Conservation (phyloP, 345 rosid genomes). For the Murraya paniculata region DNA sequence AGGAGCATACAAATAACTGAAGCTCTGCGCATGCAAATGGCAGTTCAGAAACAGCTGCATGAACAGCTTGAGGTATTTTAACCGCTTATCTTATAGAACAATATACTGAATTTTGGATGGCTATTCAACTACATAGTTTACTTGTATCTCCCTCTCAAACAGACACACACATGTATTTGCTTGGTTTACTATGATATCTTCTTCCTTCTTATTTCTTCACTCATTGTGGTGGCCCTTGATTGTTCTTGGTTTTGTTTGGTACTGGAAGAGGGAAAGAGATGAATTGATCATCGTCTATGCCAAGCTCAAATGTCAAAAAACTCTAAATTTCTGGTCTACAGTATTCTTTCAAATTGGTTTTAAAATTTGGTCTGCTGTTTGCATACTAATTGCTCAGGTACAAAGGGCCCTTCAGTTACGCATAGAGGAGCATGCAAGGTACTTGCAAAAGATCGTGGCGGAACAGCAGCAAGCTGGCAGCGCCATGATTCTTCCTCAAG, state of each 20-base stretch:
- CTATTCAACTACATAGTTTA: neutral
- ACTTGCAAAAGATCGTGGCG: conserved; percentile 80
- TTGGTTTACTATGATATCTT: neutral
- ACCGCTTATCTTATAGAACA: neutral
- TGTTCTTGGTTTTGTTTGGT: neutral
- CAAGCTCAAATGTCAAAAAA: no score
- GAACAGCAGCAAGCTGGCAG: conserved; percentile 71
- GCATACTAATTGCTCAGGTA: conserved; percentile 41
- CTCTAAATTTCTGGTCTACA: neutral
- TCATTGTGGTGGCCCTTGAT: neutral
- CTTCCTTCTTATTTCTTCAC: neutral
- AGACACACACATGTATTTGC: neutral
- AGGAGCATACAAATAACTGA: conserved; percentile 59
- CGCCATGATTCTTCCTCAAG: conserved; percentile 37
- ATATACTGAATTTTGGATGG: neutral
- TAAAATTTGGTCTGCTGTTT: neutral
- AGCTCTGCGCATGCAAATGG: conserved; percentile 78
- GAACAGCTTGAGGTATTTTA: conserved; percentile 80
- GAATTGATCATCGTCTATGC: neutral
- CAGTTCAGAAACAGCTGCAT: conserved; percentile 82
- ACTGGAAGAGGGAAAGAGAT: neutral
- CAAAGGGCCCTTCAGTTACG: conserved; percentile 75
- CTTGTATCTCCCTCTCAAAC: neutral
- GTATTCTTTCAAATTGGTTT: neutral
- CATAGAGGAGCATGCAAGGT: conserved; percentile 86